These are phyloP conservation scores for Ophiosphaerella herpotricha DNA, from an alignment of 2,329 filamentous ascomycete species.

Conservation along the genomic window DNA sequence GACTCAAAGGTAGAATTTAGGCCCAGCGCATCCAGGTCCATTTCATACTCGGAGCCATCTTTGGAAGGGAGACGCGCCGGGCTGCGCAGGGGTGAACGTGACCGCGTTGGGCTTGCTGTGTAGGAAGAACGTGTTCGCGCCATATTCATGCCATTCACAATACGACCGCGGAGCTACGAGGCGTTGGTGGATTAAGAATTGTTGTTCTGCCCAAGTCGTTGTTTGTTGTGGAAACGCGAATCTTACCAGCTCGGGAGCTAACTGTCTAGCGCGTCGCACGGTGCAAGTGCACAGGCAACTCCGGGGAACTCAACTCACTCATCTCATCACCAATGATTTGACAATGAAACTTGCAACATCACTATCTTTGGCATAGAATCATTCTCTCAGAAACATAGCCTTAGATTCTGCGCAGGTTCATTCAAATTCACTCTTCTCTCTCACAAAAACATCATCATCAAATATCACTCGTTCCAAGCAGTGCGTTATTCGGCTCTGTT, in stretches of 20 bases:
- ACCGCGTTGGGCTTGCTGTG: slow-evolving; percentile 40
- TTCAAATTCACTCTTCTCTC: too few species aligned
- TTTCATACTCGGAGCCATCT: slow-evolving; percentile 45
- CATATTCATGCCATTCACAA: slow-evolving; percentile 27
- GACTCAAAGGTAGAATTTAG: slow-evolving; percentile 43
- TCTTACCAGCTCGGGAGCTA: slow-evolving; percentile 2
- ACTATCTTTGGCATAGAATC: not conserved
- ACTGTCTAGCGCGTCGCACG: slow-evolving; percentile 9
- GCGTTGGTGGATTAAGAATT: slow-evolving; percentile 24
- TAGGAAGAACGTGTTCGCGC: slow-evolving; percentile 41
- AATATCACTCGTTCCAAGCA: too few species aligned
- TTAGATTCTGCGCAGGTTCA: too few species aligned
- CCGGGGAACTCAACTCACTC: not conserved
- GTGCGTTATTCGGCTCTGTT: too few species aligned
- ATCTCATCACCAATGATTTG: not conserved
- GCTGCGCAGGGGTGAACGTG: slow-evolving; percentile 35
- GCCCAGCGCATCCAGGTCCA: slow-evolving; percentile 46
- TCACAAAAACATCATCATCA: too few species aligned
- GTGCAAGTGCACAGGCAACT: not conserved
- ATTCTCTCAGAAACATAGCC: too few species aligned
- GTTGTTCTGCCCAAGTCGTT: slow-evolving; percentile 8
- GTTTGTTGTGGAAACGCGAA: slow-evolving; percentile 29
- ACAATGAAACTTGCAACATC: not conserved
- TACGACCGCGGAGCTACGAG: not conserved
- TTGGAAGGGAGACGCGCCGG: slow-evolving; percentile 33